Percentiles rank a stretch among this genome's conserved stretches.
phyloP scores from a whole-genome alignment of 1,139 yeast genomes.

The Taphrina populina region DNA sequence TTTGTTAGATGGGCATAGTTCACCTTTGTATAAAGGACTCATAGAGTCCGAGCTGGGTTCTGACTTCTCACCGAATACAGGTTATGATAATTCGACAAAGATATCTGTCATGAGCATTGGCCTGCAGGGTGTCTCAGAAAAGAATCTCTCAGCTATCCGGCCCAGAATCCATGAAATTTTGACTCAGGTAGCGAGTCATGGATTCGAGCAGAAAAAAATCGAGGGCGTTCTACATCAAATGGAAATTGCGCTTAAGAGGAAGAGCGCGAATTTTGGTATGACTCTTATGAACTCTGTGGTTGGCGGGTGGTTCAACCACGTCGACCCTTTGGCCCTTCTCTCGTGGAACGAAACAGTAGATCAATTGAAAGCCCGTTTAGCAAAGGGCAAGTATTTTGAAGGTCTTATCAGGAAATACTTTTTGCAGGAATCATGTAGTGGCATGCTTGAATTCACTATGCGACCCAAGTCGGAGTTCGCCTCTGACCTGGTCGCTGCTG shows the following conservation, averaged over 20 bases:
- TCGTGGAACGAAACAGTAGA: constrained; percentile 62
- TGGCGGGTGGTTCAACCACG: constrained; percentile 80
- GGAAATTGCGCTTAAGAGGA: constrained; percentile 78
- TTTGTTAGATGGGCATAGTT: constrained; percentile 85
- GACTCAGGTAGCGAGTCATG: constrained; percentile 45
- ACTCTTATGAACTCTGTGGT: constrained; percentile 68
- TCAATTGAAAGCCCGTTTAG: constrained; percentile 62
- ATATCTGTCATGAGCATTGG: constrained; percentile 81
- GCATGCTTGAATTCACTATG: constrained; percentile 73
- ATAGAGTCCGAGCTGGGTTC: constrained; percentile 83
- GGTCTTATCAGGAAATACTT: constrained; percentile 58
- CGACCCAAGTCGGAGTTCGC: constrained; percentile 62
- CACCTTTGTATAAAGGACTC: constrained; percentile 79
- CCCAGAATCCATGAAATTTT: constrained; percentile 49
- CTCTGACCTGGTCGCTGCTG: constrained; percentile 54
- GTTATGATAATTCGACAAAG: constrained; percentile 80
- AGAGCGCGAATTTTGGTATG: constrained; percentile 87
- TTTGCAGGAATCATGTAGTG: constrained; percentile 48
- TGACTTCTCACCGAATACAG: constrained; percentile 85
- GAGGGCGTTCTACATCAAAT: constrained; percentile 86
- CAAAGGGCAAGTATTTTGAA: constrained; percentile 57
- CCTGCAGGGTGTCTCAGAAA: constrained; percentile 65
- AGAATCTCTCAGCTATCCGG: constrained; percentile 53
- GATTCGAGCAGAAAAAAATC: constrained; percentile 62
- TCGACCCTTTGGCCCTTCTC: constrained; percentile 66